Conservation (phyloP, 108 stramenopile genomes). For the Seminavis robusta region DNA sequence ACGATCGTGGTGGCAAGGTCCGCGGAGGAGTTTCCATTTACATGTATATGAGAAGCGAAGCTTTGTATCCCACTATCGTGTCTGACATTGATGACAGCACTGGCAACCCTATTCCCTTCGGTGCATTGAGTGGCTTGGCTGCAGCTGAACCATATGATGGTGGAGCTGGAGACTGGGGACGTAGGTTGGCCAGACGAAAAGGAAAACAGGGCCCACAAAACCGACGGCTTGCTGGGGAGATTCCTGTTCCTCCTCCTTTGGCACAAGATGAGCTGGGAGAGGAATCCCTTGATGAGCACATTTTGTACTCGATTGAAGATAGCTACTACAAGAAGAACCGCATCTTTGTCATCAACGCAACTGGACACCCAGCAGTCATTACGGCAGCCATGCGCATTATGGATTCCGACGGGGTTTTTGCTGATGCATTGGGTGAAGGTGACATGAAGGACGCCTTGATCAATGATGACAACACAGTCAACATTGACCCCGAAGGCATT, state of each 20-base stretch:
- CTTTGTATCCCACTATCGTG: constrained; percentile 42
- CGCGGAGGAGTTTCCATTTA: constrained; percentile 43
- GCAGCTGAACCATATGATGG: too few species aligned
- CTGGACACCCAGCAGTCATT: constrained; percentile 18
- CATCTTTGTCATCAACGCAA: constrained; percentile 49
- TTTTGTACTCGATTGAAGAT: constrained; percentile 58
- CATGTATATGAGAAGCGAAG: constrained; percentile 5
- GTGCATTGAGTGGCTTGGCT: constrained; percentile 53
- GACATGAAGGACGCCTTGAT: constrained; percentile 22
- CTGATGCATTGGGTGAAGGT: constrained; percentile 2
- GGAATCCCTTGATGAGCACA: neutral
- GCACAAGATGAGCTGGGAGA: too few species aligned
- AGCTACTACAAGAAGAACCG: constrained; percentile 44
- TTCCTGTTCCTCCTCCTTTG: neutral
- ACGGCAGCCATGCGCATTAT: constrained; percentile 24
- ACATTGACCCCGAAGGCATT: constrained; percentile 73
- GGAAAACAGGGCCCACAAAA: neutral
- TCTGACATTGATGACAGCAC: constrained; percentile 17
- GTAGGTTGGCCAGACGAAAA: too few species aligned
- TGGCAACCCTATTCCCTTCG: constrained; percentile 42
- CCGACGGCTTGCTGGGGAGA: neutral
- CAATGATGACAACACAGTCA: constrained; percentile 65
- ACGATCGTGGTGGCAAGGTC: constrained; percentile 48
- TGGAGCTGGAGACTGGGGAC: too few species aligned
- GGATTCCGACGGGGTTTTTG: constrained; percentile 36